Conservation (phyloP, 352 stramenopile species). For the Bremia lactucae region DNA sequence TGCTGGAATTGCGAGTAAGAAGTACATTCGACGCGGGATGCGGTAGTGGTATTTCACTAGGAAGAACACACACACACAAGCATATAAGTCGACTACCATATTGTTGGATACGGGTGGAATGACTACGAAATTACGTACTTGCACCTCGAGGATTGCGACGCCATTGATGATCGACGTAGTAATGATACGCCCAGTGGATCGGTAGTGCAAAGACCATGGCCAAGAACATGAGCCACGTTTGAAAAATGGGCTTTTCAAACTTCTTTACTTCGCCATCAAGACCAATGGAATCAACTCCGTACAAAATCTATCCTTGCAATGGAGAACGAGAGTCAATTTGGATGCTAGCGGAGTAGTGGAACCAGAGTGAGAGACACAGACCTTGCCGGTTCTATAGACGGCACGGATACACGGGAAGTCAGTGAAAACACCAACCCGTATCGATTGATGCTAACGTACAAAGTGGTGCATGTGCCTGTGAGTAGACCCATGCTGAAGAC, state of each 20-base stretch:
- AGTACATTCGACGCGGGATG: slow-evolving; percentile 90
- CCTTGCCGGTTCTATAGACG: slow-evolving; percentile 53
- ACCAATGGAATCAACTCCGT: slow-evolving; percentile 83
- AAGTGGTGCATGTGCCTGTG: slow-evolving; percentile 74
- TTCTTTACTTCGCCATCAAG: slow-evolving; percentile 82
- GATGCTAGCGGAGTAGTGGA: background rate
- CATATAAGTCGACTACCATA: too few species aligned
- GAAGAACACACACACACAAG: background rate
- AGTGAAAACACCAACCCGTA: background rate
- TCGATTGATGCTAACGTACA: slow-evolving; percentile 36
- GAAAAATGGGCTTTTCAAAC: slow-evolving; percentile 93
- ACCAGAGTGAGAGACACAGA: slow-evolving; percentile 9
- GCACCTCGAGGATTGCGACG: slow-evolving; percentile 38
- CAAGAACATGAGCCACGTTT: slow-evolving; percentile 95
- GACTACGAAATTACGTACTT: slow-evolving; percentile 30
- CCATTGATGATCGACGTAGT: slow-evolving; percentile 65
- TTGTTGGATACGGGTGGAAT: too few species aligned
- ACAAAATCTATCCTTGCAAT: slow-evolving; percentile 90
- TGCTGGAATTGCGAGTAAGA: slow-evolving; percentile 87
- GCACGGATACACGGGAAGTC: slow-evolving; percentile 1
- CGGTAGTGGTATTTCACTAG: slow-evolving; percentile 61
- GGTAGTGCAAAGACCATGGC: slow-evolving; percentile 90
- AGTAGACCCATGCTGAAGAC: slow-evolving; percentile 74
- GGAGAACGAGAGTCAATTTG: background rate
- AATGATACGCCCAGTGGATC: slow-evolving; percentile 86